These are phyloP conservation scores for Dianthus caryophyllus DNA, from an alignment of 148 eudicot species.

Conservation along the genomic window DNA sequence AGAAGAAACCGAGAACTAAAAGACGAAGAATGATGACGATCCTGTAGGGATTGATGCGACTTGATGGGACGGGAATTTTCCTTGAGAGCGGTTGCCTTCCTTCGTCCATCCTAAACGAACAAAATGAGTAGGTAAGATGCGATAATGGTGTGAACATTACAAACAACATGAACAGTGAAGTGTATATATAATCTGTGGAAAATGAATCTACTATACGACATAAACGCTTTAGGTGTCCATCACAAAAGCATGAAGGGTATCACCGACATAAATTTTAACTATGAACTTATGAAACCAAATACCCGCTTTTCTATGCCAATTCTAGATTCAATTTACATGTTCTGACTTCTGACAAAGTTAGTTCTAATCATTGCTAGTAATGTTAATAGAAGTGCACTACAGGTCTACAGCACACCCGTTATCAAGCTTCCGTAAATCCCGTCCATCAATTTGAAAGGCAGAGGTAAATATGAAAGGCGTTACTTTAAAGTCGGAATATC, in stretches of 20 bases:
- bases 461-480: not conserved
- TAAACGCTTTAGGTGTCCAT: not conserved
- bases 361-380: not conserved
- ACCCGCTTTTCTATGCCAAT: not conserved
- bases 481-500: not conserved
- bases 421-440: not conserved
- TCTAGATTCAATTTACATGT: not conserved
- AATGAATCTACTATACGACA: not conserved
- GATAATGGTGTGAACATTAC: not conserved
- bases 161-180: not conserved
- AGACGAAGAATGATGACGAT: conserved; percentile 71
- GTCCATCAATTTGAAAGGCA: not conserved
- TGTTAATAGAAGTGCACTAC: not conserved
- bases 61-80: conserved; percentile 82
- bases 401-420: not conserved
- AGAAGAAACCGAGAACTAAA: conserved; percentile 70
- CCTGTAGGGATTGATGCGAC: conserved; percentile 94
- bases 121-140: conserved; percentile 7
- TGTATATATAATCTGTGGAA: not conserved
- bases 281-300: not conserved
- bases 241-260: not conserved
- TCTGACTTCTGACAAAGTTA: not conserved
- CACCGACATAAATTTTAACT: not conserved
- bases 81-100: conserved; percentile 98
- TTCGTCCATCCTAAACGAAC: conserved; percentile 78